phyloP scores from a whole-genome alignment of 805 yeast genomes.

The Isabelozyma gotoi region DNA sequence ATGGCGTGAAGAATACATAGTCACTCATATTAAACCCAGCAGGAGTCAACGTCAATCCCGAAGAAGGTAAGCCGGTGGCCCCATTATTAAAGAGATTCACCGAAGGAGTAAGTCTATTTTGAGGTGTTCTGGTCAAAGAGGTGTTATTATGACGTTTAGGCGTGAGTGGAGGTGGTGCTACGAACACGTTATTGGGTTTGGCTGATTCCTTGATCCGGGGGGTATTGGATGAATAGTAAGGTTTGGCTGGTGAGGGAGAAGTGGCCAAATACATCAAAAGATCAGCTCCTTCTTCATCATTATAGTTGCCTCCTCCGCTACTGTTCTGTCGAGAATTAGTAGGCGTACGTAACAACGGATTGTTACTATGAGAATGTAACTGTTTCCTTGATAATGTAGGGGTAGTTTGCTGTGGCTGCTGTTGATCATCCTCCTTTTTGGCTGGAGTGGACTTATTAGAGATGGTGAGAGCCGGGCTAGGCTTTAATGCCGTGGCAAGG shows the following conservation, averaged over 20 bases:
- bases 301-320: constrained; percentile 17
- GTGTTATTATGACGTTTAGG: constrained; percentile 35
- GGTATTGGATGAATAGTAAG: constrained; percentile 24
- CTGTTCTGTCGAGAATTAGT: constrained; percentile 25
- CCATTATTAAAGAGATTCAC: constrained; percentile 27
- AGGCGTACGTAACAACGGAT: constrained; percentile 32
- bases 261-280: constrained; percentile 78
- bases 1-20: constrained; percentile 75
- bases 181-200: constrained; percentile 17
- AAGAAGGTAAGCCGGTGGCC: constrained; percentile 36
- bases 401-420: constrained; percentile 22
- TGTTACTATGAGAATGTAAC: constrained; percentile 9
- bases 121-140: constrained; percentile 33
- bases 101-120: constrained; percentile 41
- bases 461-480: constrained; percentile 27
- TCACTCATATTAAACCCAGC: constrained; percentile 82
- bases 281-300: constrained; percentile 73
- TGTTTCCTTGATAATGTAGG: constrained; percentile 28
- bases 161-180: constrained; percentile 43
- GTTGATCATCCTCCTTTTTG: background rate
- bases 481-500: constrained; percentile 18
- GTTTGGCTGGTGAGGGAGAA: constrained; percentile 69
- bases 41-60: constrained; percentile 48
- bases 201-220: constrained; percentile 19
- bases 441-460: background rate